These are phyloP conservation scores for Floccularia luteovirens DNA, from an alignment of 768 basidiomycete genomes.

Conservation along the genomic window DNA sequence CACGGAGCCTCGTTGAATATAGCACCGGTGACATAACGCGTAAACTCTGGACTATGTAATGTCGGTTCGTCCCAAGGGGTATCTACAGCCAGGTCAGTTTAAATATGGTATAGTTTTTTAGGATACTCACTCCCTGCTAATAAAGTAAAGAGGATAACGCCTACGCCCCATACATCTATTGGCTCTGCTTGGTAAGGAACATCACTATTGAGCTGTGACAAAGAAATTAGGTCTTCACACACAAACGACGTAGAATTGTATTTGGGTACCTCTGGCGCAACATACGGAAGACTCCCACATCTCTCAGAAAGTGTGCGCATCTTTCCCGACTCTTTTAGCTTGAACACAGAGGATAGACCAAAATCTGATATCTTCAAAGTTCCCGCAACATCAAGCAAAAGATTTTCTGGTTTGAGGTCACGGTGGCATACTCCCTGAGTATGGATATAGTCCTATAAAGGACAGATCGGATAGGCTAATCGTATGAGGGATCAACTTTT, in stretches of 20 bases:
- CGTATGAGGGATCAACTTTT: neutral
- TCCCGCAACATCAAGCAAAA: conserved; percentile 79
- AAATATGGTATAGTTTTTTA: neutral
- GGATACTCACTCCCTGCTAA: conserved; percentile 74
- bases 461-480: conserved; percentile 1
- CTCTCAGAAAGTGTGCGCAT: conserved; percentile 70
- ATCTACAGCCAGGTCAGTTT: conserved; percentile 37
- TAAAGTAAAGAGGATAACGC: conserved; percentile 89
- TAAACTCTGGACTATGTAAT: conserved; percentile 66
- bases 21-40: conserved; percentile 64
- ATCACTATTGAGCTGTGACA: conserved; percentile 51
- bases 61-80: conserved; percentile 99
- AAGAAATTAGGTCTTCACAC: neutral
- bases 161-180: conserved; percentile 93
- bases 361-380: conserved; percentile 93
- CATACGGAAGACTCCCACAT: conserved; percentile 91
- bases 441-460: conserved; percentile 71
- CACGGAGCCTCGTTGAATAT: conserved; percentile 77
- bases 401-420: conserved; percentile 95
- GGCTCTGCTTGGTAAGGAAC: conserved; percentile 83
- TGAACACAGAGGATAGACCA: conserved; percentile 86
- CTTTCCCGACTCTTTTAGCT: conserved; percentile 73
- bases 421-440: conserved; percentile 89
- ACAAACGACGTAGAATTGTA: neutral
- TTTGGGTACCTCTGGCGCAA: conserved; percentile 81